Conservation (phyloP, 768 basidiomycete species). For the Crepidotus variabilis region DNA sequence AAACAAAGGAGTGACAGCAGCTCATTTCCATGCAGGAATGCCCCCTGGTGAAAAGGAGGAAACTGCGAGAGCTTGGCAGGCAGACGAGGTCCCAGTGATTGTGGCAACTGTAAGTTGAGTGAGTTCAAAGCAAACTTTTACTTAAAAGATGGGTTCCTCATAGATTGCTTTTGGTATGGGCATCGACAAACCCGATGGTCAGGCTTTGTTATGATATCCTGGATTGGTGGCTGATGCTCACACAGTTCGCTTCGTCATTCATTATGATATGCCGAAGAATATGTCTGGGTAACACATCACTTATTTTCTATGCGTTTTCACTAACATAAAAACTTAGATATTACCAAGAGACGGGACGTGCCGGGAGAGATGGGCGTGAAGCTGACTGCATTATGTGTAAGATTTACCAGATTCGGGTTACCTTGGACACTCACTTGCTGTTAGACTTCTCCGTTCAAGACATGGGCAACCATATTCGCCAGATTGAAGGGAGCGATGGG, state of each 20-base stretch:
- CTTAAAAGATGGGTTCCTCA: background rate
- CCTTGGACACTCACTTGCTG: background rate
- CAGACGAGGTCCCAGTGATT: constrained; percentile 69
- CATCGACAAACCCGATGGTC: constrained; percentile 82
- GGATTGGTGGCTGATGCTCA: background rate
- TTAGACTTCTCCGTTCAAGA: constrained; percentile 69
- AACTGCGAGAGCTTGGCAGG: constrained; percentile 72
- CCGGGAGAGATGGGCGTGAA: constrained; percentile 83
- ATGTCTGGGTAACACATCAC: constrained; percentile 67
- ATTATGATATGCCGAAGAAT: constrained; percentile 76
- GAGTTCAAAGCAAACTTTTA: background rate
- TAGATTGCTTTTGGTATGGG: constrained; percentile 98
- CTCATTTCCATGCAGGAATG: constrained; percentile 88
- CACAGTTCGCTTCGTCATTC: constrained; percentile 89
- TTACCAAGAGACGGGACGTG: constrained; percentile 96
- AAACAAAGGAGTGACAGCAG: constrained; percentile 55
- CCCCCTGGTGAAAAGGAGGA: constrained; percentile 52
- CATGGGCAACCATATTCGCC: constrained; percentile 45
- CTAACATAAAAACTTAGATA: constrained; percentile 42
- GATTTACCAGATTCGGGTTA: constrained; percentile 20
- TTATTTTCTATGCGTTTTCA: background rate
- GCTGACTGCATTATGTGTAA: constrained; percentile 87
- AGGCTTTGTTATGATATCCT: constrained; percentile 5
- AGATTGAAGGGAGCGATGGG: constrained; percentile 57
- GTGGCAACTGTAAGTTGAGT: constrained; percentile 76